Base-by-base conservation (phyloP, 2,329 filamentous ascomycete genomes). In the Akanthomyces muscarius region DNA sequence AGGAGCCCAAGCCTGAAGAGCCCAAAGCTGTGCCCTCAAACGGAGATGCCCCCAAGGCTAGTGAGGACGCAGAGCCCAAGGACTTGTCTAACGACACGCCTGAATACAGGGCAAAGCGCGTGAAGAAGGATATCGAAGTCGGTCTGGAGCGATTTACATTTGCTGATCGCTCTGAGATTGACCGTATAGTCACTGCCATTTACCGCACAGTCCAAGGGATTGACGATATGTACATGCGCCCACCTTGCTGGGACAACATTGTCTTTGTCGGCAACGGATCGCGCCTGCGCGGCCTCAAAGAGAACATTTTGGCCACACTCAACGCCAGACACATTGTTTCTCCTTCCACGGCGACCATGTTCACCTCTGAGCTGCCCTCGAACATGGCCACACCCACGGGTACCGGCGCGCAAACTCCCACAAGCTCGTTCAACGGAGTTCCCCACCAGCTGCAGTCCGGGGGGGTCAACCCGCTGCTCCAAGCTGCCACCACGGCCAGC, bases 361-460 rank as follows among this genome's bases (percentile, higher is more conserved):
- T 98, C 81, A 97, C 93, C 42, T 97, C 92, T 25, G 95, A 99
- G 76, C 87, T 98, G 44, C 95, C 95, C 8, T 97, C 92, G 10
- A 94, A 95, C 76, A 86, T 97, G 72, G 92, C 91, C 36, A 98
- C 95, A 0, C 95, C 95, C 1, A 84, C 89, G 13, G 93, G 92
- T 23, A 98, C 94, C 0, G 94, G 94, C 41, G 87, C 92, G 18
- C 95, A 96, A 75, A 98, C 94, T 1, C 96, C 95, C 0, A 91
- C 91, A 2, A 83, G 79, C 69, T 84, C 78, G 66, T 84, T 80
- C 73, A 80, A 74, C 71, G 87, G 71, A 65, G 59, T n/a, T 3
- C 80, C 82, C 62, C 81, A 82, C 73, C 83, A 86, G 77, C 80
- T 86, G 67, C 71, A 77, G 63, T 76, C 81, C 13, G 48, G 48